These are phyloP conservation scores for Globisporangium acanthophoron DNA, from an alignment of 352 stramenopile species.

Conservation along the genomic window DNA sequence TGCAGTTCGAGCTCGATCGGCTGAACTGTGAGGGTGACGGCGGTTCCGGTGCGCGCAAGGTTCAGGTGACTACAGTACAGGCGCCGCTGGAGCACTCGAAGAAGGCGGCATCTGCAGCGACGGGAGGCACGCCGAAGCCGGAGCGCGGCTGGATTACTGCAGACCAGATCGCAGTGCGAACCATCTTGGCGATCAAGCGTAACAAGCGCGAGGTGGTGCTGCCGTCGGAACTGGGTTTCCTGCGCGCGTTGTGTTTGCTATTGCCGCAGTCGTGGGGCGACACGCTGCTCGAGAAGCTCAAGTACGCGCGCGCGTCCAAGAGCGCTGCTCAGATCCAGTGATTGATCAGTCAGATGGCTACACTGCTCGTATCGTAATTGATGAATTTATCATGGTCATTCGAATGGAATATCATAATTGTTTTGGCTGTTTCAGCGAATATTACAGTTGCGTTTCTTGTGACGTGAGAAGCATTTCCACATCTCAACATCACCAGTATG, in stretches of 20 bases:
- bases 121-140: slow-evolving; percentile 1
- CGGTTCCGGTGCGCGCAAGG: background rate
- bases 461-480: background rate
- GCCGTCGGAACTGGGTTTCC: slow-evolving; percentile 4
- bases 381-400: background rate
- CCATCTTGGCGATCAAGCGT: slow-evolving; percentile 11
- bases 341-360: background rate
- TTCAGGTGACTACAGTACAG: slow-evolving; percentile 11
- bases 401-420: background rate
- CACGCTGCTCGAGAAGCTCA: slow-evolving; percentile 13
- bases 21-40: background rate
- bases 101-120: background rate
- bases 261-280: slow-evolving; percentile 15
- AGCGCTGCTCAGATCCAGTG: background rate
- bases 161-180: slow-evolving; percentile 9
- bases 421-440: background rate
- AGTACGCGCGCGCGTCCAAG: slow-evolving; percentile 9
- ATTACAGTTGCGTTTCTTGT: background rate
- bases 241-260: slow-evolving; percentile 5
- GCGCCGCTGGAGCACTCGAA: slow-evolving; percentile 13
- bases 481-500: slow-evolving; percentile 5
- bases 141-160: slow-evolving; percentile 13
- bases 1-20: slow-evolving; percentile 11
- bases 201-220: slow-evolving; percentile 14
- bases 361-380: background rate